Evolutionary conservation across 495 filamentous ascomycete species (phyloP), one percentile per base, ranked within the genome.

Genomic region (Immersiella caudata): DNA sequence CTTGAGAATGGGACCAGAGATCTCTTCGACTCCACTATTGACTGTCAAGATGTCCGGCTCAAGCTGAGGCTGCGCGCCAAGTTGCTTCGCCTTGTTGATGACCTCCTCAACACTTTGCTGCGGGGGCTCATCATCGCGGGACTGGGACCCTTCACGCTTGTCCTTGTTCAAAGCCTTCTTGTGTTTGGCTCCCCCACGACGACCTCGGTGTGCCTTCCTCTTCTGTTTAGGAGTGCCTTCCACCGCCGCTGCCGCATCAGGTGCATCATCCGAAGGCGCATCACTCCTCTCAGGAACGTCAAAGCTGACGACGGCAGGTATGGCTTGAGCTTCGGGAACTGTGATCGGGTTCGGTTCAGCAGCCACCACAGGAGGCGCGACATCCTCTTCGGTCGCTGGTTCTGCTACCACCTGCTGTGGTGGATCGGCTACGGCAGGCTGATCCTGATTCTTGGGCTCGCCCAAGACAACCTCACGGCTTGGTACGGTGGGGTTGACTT

Each of bases 141-240:
- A 79, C 51, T 77, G 76, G 9, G 78, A 78, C 0, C 46, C 56
- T 18, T 84, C 80, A 8, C 76, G 73, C 65, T 76, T 73, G n/a
- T 78, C 79, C 68, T 78, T 79, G 35, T 67, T 66, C 27, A 16
- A 24, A 24, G 77, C 79, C 67, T 93, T 92, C 65, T 86, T 87
- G 69, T 92, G 90, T 65, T 88, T 87, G 55, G 86, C 84, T 14
- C 94, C 94, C 49, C 93, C 95, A 55, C 95, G 87, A 46, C 88
- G 87, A 16, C 95, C 95, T 68, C 95, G 87, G 57, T 90, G 90
- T 1, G 84, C 84, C 74, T 93, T 95, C 79, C 93, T 95, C 80
- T 94, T 93, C 60, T 11, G 52, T 25, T 33, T 80, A 76, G 49
- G 74, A 79, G 7, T 76, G 69, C 55, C 82, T 77, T 63, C n/a